Conservation (phyloP, 2,329 filamentous ascomycete genomes). For the Kalaharituber pfeilii region DNA sequence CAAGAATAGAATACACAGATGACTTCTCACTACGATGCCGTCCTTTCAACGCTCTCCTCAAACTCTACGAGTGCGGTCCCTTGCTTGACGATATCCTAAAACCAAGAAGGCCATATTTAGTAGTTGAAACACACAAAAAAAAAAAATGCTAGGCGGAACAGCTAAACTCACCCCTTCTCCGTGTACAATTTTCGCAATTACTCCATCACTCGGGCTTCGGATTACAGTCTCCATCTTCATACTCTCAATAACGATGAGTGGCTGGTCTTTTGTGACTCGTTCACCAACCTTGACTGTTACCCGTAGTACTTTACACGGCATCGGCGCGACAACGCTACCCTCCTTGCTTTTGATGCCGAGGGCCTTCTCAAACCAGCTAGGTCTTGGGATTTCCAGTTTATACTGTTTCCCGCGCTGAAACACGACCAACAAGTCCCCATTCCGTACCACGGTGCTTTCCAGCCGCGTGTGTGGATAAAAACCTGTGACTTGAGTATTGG, state of each 20-base stretch:
- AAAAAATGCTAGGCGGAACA: no score
- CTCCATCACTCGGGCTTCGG: constrained; percentile 33
- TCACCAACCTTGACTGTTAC: constrained; percentile 77
- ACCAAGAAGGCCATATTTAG: constrained; percentile 6
- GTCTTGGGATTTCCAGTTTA: constrained; percentile 38
- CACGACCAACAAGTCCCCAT: constrained; percentile 47
- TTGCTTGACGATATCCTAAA: constrained; percentile 18
- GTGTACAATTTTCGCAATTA: constrained; percentile 34
- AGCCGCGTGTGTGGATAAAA: constrained; percentile 72
- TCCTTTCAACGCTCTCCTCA: no score
- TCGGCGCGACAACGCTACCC: constrained; percentile 65
- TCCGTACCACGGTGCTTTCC: constrained; percentile 55
- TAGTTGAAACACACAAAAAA: constrained; percentile 1
- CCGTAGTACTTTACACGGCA: constrained; percentile 91
- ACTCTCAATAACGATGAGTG: constrained; percentile 53
- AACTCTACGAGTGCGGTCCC: constrained; percentile 17
- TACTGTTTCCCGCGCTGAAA: constrained; percentile 54
- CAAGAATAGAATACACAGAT: no score
- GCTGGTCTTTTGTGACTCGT: constrained; percentile 64
- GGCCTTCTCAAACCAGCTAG: constrained; percentile 73
- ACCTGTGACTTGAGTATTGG: constrained; percentile 41
- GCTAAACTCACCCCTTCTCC: constrained; percentile 30
- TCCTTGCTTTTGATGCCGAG: constrained; percentile 43
- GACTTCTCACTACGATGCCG: no score
- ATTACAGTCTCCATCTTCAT: constrained; percentile 43